Evolutionary conservation across 1,139 yeast genomes (phyloP), one percentile per base, ranked within the genome.

Genomic region (Candida labiduridarum): DNA sequence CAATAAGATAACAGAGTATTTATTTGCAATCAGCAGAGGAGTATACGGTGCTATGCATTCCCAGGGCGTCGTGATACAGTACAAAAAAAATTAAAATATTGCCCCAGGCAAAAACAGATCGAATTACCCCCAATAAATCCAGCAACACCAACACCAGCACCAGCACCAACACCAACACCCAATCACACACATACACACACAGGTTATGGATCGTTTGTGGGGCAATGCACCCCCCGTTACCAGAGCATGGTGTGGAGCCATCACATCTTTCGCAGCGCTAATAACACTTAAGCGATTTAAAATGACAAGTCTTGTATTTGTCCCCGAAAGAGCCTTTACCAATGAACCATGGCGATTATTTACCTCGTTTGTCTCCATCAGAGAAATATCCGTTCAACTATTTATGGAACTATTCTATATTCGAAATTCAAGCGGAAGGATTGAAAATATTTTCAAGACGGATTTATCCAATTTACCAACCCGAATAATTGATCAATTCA

Each of bases 321-420:
- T 58, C 2, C 66, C 72, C 12, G 67, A 64, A 42, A 58, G 57
- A 47, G 68, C 68, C 10, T 59, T 68, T 38, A 45, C 56, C 5
- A 48, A 52, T 12, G 71, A 75, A 56, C 72, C 71, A 11, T 75
- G 79, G 79, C 58, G 79, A 45, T 50, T 73, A 5, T 19, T 72
- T 6, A 69, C 78, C 2, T 58, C 71, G 7, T 75, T 74, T 56
- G 65, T 68, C 49, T 66, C 62, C 50, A 63, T 66, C 47, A 74
- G 69, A 2, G 68, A 64, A 11, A 50, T 72, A 15, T 62, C 64
- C 36, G 33, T 66, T 41, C 56, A 56, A 15, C 52, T 69, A 34
- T 15, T 68, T 11, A 51, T 65, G 31, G 52, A 52, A 10, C 40
- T 68, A 5, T 59, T 59, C 56, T 56, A 58, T 30, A 52, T 64